A percentile compares a stretch with the other conserved stretches of the same genome.
These are phyloP conservation scores for Anisodus acutangulus DNA, from an alignment of 257 asterid species.

Conservation along the genomic window DNA sequence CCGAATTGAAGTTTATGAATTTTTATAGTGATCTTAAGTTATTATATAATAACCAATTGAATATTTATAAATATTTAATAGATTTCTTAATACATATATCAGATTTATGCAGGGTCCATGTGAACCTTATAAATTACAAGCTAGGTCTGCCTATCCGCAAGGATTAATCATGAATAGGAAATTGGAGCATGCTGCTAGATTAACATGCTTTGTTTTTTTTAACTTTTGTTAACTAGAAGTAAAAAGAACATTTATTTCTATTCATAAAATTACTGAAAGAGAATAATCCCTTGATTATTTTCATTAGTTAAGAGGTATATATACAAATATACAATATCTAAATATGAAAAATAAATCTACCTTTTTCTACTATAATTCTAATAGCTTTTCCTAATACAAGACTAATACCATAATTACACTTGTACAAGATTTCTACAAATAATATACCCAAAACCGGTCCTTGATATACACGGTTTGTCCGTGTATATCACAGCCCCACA, in stretches of 20 bases:
- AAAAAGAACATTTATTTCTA: neutral
- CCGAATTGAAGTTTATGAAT: neutral
- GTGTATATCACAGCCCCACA: too few relatives aligned
- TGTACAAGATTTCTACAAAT: too few relatives aligned
- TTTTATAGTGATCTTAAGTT: neutral
- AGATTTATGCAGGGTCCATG: neutral
- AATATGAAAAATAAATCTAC: too few relatives aligned
- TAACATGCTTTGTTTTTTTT: slow-evolving; percentile 48
- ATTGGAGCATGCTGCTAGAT: slow-evolving; percentile 50
- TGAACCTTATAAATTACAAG: slow-evolving; percentile 29
- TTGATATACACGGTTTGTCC: too few relatives aligned
- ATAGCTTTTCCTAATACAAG: too few relatives aligned
- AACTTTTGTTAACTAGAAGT: neutral
- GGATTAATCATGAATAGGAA: slow-evolving; percentile 42
- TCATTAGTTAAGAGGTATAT: too few relatives aligned
- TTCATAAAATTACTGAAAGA: too few relatives aligned
- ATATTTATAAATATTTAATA: neutral
- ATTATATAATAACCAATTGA: neutral
- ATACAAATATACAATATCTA: too few relatives aligned
- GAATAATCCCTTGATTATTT: too few relatives aligned
- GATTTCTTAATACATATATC: neutral
- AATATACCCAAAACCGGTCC: too few relatives aligned
- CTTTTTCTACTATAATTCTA: too few relatives aligned
- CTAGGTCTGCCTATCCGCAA: slow-evolving; percentile 21
- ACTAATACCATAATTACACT: too few relatives aligned